Percentiles rank a stretch among this genome's conserved stretches.
phyloP scores from a whole-genome alignment of 2,329 filamentous ascomycete genomes.

The Trichoderma gracile region DNA sequence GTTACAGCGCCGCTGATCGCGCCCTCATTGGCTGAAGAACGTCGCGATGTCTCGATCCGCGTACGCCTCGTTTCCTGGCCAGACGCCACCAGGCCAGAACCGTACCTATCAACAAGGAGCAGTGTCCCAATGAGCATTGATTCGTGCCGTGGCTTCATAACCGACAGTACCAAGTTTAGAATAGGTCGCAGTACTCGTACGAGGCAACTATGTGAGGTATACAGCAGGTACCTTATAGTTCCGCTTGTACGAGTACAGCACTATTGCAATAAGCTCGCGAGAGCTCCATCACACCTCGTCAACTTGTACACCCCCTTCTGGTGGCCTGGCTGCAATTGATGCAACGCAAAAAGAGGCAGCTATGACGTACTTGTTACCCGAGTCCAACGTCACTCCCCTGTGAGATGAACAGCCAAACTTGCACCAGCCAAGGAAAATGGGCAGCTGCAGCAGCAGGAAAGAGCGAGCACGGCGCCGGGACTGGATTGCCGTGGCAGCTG shows the following conservation, averaged over 20 bases:
- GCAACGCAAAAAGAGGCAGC: background rate
- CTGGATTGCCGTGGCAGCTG: background rate
- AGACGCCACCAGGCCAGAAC: background rate
- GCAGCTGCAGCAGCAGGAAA: background rate
- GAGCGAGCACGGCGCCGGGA: background rate
- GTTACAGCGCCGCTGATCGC: background rate
- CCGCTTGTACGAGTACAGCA: too few relatives aligned
- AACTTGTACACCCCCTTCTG: background rate
- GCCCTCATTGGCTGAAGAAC: background rate
- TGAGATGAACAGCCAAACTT: conserved; percentile 27
- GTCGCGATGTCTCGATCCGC: conserved; percentile 2
- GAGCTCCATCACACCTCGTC: background rate
- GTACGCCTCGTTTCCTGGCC: background rate
- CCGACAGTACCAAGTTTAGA: background rate
- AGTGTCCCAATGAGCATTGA: background rate
- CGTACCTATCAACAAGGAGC: background rate
- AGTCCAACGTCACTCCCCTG: conserved; percentile 40
- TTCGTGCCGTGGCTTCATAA: background rate
- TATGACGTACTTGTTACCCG: conserved; percentile 41
- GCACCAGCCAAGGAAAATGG: background rate
- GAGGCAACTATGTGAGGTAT: too few relatives aligned
- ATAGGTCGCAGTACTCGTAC: too few relatives aligned
- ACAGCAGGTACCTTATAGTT: too few relatives aligned
- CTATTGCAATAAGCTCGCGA: too few relatives aligned
- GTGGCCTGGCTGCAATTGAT: background rate